Percentiles rank a stretch among this genome's conserved stretches.
phyloP scores from a whole-genome alignment of 1,284 basidiomycete genomes.

The Rhodotorula sp. region DNA sequence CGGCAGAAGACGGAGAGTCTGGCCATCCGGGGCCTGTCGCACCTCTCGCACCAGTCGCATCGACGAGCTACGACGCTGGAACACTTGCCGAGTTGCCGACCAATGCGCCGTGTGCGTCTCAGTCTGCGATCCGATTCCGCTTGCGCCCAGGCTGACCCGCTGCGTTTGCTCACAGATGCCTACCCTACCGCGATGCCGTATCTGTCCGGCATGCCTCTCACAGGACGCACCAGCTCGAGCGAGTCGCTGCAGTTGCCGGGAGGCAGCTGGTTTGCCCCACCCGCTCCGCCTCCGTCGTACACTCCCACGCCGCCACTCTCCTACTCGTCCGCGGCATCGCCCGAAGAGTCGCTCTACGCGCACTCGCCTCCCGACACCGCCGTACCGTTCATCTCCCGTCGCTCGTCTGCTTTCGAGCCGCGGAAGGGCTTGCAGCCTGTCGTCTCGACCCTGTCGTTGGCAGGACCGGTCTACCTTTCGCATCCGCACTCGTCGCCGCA shows the following conservation, averaged over 20 bases:
- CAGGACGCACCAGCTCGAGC: not conserved
- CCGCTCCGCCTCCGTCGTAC: not conserved
- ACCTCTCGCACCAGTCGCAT: not conserved
- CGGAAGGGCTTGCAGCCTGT: no score
- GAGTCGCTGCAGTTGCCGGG: not conserved
- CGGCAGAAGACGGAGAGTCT: not conserved
- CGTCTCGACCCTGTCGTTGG: no score
- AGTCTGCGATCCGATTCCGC: no score
- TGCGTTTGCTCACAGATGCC: not conserved
- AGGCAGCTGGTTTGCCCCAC: not conserved
- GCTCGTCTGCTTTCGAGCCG: not conserved
- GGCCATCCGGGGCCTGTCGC: not conserved
- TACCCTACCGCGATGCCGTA: not conserved
- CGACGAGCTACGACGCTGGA: not conserved
- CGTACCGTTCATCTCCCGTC: not conserved
- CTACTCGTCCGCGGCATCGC: constrained; percentile 4
- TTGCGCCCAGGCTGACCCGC: not conserved
- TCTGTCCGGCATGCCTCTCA: not conserved
- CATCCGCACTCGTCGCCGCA: no score
- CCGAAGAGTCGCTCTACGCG: constrained; percentile 1
- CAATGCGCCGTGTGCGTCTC: not conserved
- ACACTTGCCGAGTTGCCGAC: not conserved
- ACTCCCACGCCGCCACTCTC: constrained; percentile 9
- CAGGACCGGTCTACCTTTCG: no score
- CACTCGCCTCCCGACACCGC: not conserved